phyloP scores from a whole-genome alignment of 768 basidiomycete species.

The Kwoniella shandongensis region DNA sequence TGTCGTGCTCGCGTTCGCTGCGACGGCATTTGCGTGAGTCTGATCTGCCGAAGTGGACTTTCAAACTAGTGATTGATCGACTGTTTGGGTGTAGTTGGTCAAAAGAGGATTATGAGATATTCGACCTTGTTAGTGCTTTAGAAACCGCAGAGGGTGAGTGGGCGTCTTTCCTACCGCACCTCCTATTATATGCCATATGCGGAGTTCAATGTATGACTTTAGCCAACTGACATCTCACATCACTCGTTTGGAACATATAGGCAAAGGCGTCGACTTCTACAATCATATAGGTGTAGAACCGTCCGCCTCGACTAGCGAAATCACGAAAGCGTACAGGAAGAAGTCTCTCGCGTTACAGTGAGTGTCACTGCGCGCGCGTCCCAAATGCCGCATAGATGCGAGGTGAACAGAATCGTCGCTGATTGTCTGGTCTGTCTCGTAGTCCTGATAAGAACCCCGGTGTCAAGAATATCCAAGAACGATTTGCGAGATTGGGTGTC shows the following conservation, averaged over 20 bases:
- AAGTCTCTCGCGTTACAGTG: constrained; percentile 88
- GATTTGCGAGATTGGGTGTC: constrained; percentile 88
- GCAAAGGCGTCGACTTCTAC: constrained; percentile 92
- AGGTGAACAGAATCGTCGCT: not conserved
- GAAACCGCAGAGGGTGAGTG: constrained; percentile 72
- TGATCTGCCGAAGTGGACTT: not conserved
- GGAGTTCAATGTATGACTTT: constrained; percentile 1
- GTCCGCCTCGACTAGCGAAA: constrained; percentile 66
- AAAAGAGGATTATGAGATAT: constrained; percentile 93
- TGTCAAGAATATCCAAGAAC: constrained; percentile 75
- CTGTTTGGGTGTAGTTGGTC: constrained; percentile 25
- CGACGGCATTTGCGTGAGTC: constrained; percentile 17
- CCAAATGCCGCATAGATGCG: not conserved
- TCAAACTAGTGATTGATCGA: not conserved
- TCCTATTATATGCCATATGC: not conserved
- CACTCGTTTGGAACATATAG: too few relatives aligned
- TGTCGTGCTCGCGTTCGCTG: constrained; percentile 3
- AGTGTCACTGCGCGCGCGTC: constrained; percentile 49
- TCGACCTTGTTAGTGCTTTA: constrained; percentile 81
- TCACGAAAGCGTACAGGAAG: constrained; percentile 86
- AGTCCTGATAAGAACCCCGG: constrained; percentile 96
- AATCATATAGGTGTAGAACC: constrained; percentile 81
- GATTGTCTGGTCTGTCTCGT: not conserved
- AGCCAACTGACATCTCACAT: not conserved
- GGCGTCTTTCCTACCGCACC: not conserved